These are phyloP conservation scores for Eremothecium gossypii DNA, from an alignment of 1,139 yeast genomes.

Conservation along the genomic window DNA sequence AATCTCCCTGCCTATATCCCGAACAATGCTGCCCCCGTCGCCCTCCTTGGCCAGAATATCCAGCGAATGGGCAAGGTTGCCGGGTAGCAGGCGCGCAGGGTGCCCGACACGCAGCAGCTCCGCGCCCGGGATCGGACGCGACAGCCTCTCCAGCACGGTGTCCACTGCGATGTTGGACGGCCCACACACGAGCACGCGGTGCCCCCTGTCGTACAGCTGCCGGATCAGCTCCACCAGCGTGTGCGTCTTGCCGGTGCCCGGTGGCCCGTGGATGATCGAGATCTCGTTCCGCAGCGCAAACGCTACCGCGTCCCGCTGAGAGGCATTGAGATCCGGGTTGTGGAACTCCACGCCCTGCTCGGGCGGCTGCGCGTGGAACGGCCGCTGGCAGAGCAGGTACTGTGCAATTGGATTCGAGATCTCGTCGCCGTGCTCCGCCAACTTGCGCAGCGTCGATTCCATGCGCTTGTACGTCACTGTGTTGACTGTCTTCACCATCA, in stretches of 20 bases:
- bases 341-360: conserved; percentile 30
- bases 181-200: conserved; percentile 80
- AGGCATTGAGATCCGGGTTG: conserved; percentile 49
- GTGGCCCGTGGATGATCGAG: conserved; percentile 65
- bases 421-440: conserved; percentile 38
- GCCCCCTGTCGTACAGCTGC: conserved; percentile 54
- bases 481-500: conserved; percentile 61
- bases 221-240: conserved; percentile 78
- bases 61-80: conserved; percentile 61
- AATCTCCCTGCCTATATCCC: conserved; percentile 66
- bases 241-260: conserved; percentile 77
- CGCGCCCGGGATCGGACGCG: conserved; percentile 41
- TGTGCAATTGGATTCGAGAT: conserved; percentile 29
- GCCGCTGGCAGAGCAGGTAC: conserved; percentile 16
- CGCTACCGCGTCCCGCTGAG: conserved; percentile 61
- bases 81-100: conserved; percentile 71
- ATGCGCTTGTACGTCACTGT: conserved; percentile 68
- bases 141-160: conserved; percentile 73
- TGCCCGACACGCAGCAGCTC: conserved; percentile 77
- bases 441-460: conserved; percentile 66
- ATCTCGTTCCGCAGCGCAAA: conserved; percentile 43
- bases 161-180: conserved; percentile 96
- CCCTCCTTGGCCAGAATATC: conserved; percentile 62
- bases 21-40: conserved; percentile 52
- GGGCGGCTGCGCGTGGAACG: conserved; percentile 12